Evolutionary conservation across 2,329 filamentous ascomycete genomes (phyloP), one percentile per base, ranked within the genome.

Genomic region (Graphilbum ipis-grandicollis): DNA sequence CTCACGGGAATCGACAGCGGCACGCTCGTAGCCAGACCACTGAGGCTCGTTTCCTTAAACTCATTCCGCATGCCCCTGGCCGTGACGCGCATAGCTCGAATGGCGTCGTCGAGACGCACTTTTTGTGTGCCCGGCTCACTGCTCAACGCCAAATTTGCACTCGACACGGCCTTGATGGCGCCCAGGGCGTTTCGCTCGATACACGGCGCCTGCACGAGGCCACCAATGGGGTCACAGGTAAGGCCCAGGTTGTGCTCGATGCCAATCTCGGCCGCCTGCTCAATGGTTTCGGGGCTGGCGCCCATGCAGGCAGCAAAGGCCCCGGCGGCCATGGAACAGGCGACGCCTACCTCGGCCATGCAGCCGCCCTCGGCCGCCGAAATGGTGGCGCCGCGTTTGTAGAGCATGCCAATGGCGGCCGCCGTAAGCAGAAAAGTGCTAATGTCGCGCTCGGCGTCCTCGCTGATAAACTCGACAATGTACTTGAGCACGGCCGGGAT

Each of bases 261-360:
- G 32, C 63, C 63, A 37, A 66, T 66, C 47, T 66, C 63, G 2
- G 63, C 63, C 0, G 63, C 63, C 46, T 66, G 62, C 46, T 65
- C 62, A 31, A 66, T 61, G 2, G 58, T 61, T 49, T 65, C 62
- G 0, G 61, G 62, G 15, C 53, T 56, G n/a, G 62, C 63, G 17
- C 63, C 63, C 60, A 66, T 65, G 42, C 62, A 65, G 1, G 63
- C 63, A 0, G 63, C 62, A 36, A 66, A 66, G 0, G 62, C 63
- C 1, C 59, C 63, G 0, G 63, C 63, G 0, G 63, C 63, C 63
- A 66, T 66, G 19, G 60, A 63, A 43, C 63, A 66, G 3, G 63
- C 63, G 1, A 66, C 63, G 19, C 63, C 63, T 1, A 66, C 63
- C 43, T 66, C 63, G n/a, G 63, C 63, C 63, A 66, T 66, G 48